Conservation (phyloP, 306 rosid genomes). For the Prunus kanzakura region DNA sequence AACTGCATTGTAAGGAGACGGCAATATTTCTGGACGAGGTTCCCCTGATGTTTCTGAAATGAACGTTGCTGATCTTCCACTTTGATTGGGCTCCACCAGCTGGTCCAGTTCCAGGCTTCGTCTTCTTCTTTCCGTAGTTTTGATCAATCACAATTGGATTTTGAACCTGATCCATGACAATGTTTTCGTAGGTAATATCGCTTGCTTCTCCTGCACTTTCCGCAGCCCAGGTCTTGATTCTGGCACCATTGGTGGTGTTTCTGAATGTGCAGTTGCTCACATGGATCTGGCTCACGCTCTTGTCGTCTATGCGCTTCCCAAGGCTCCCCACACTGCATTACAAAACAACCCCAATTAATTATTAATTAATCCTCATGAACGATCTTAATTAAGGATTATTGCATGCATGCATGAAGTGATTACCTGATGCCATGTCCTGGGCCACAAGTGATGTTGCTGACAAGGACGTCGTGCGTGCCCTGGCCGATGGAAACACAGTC, state of each 20-base stretch:
- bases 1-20: slow-evolving; percentile 54
- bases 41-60: slow-evolving; percentile 58
- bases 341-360: too few relatives aligned
- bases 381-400: too few relatives aligned
- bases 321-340: slow-evolving; percentile 55
- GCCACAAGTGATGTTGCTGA: slow-evolving; percentile 51
- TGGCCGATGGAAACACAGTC: slow-evolving; percentile 71
- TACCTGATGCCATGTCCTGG: slow-evolving; percentile 79
- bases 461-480: slow-evolving; percentile 18
- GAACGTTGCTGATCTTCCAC: slow-evolving; percentile 57
- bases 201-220: slow-evolving; percentile 26
- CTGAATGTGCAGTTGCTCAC: slow-evolving; percentile 52
- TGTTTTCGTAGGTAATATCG: slow-evolving; percentile 39
- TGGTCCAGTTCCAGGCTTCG: neutral
- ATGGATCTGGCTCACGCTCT: slow-evolving; percentile 24
- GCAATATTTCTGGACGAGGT: slow-evolving; percentile 39
- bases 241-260: slow-evolving; percentile 64
- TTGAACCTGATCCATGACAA: slow-evolving; percentile 42
- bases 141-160: slow-evolving; percentile 67
- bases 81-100: slow-evolving; percentile 23
- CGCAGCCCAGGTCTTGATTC: slow-evolving; percentile 63
- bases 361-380: too few relatives aligned
- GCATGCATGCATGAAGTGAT: too few relatives aligned
- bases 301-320: slow-evolving; percentile 52
- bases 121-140: slow-evolving; percentile 32